These are phyloP conservation scores for Thelonectria olida DNA, from an alignment of 2,329 filamentous ascomycete genomes.

Conservation along the genomic window DNA sequence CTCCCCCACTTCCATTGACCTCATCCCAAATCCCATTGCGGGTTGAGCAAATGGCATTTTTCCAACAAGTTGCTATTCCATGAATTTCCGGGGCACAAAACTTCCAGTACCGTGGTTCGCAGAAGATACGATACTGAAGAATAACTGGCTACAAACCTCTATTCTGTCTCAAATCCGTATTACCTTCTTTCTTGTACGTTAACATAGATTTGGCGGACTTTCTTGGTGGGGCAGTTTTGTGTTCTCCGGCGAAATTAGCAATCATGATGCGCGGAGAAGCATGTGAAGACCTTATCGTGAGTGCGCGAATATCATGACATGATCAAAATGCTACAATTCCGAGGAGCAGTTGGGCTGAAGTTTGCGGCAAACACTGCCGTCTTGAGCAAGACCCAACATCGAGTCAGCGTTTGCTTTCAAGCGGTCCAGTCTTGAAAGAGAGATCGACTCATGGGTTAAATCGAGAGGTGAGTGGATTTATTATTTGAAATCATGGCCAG, in stretches of 20 bases:
- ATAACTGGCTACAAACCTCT: background rate
- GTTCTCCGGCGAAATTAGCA: background rate
- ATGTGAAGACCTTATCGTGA: background rate
- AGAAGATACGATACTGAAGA: background rate
- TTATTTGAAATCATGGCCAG: conserved; percentile 14
- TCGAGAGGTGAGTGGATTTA: background rate
- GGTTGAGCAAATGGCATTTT: background rate
- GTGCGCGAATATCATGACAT: conserved; percentile 10
- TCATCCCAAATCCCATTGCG: conserved; percentile 7
- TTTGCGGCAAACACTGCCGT: conserved; percentile 11
- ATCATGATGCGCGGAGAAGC: conserved; percentile 10
- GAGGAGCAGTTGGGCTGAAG: background rate
- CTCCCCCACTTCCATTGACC: background rate
- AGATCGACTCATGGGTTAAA: conserved; percentile 1
- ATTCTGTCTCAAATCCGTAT: background rate
- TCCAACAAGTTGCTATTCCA: too few relatives aligned
- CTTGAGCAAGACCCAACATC: background rate
- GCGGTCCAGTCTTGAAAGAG: conserved; percentile 13
- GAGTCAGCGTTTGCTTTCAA: background rate
- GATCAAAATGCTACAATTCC: conserved; percentile 2
- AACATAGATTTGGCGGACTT: background rate
- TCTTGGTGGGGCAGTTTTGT: background rate
- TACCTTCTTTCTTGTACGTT: background rate
- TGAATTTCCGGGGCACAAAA: background rate
- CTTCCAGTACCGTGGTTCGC: background rate